Conservation (phyloP, 139 green algal species). For the Coelastrella sp. region DNA sequence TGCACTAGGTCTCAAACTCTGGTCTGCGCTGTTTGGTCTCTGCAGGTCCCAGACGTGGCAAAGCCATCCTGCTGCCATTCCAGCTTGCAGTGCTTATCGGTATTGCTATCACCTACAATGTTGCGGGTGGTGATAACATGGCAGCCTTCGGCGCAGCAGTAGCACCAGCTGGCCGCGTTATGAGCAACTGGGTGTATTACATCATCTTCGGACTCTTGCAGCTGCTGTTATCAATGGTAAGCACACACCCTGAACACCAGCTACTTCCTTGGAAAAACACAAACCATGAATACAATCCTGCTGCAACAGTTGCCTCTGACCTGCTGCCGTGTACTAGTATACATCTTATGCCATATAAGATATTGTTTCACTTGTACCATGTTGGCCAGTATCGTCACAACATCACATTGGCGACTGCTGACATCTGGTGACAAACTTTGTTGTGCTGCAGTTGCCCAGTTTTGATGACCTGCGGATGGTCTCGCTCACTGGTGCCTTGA, state of each 20-base stretch:
- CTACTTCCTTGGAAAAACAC: too few species aligned
- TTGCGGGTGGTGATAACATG: slow-evolving; percentile 12
- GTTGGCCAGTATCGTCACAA: too few species aligned
- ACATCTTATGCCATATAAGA: too few species aligned
- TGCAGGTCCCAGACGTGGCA: slow-evolving; percentile 21
- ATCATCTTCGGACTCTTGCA: slow-evolving; percentile 60
- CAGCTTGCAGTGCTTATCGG: slow-evolving; percentile 38
- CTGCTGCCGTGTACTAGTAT: not conserved
- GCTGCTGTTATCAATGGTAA: slow-evolving; percentile 65
- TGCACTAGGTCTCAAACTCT: not conserved
- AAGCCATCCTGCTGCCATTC: slow-evolving; percentile 38
- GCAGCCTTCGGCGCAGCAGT: not conserved
- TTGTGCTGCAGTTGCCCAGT: slow-evolving; percentile 50
- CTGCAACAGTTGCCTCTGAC: not conserved
- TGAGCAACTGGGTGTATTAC: slow-evolving; percentile 52
- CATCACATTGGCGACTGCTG: too few species aligned
- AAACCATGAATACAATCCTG: too few species aligned
- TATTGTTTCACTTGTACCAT: too few species aligned
- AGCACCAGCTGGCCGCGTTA: not conserved
- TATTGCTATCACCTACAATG: slow-evolving; percentile 48
- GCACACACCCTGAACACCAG: too few species aligned
- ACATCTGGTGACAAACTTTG: not conserved
- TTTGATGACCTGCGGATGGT: slow-evolving; percentile 52
- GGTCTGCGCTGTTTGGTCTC: not conserved
- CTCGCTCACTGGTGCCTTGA: slow-evolving; percentile 53